A percentile compares a stretch with the other conserved stretches of the same genome.
Conservation (phyloP, 2,329 filamentous ascomycete species). For the Sarocladium strictum region DNA sequence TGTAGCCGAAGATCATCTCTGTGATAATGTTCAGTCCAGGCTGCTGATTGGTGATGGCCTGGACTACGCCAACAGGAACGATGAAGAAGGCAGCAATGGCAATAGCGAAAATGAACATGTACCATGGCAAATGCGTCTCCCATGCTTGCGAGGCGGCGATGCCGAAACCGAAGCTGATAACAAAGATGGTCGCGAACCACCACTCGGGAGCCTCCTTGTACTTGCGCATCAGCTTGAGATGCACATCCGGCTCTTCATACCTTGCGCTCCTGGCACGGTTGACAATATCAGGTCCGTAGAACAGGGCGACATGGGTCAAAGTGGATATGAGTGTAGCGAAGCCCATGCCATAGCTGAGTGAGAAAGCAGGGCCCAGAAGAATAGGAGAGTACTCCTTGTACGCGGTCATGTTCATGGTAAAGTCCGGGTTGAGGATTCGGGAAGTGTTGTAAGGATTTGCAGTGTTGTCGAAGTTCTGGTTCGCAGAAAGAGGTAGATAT, state of each 20-base stretch:
- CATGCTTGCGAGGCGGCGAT: constrained; percentile 30
- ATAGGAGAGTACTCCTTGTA: constrained; percentile 54
- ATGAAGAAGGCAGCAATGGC: constrained; percentile 33
- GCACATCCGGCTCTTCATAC: constrained; percentile 42
- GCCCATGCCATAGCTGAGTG: constrained; percentile 48
- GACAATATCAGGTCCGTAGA: constrained; percentile 44
- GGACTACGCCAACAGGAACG: constrained; percentile 38
- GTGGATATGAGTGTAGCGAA: constrained; percentile 51
- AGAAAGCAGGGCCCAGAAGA: constrained; percentile 48
- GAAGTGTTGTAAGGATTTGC: constrained; percentile 49
- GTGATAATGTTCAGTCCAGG: constrained; percentile 43
- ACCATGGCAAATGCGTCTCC: constrained; percentile 37
- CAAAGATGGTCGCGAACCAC: constrained; percentile 45
- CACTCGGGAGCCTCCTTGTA: constrained; percentile 50
- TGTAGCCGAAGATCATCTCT: constrained; percentile 43
- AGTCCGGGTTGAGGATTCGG: constrained; percentile 45
- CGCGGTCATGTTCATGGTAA: constrained; percentile 46
- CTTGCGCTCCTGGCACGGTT: constrained; percentile 23
- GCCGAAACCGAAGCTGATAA: constrained; percentile 43
- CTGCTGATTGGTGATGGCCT: constrained; percentile 43
- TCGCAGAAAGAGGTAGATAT: constrained; percentile 51
- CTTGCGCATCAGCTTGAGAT: constrained; percentile 48
- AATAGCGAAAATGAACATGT: constrained; percentile 34
- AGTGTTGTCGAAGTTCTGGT: constrained; percentile 53
- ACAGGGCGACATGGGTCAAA: constrained; percentile 44